Base-by-base conservation (phyloP, 108 stramenopile genomes). In the Fragilaria radians region DNA sequence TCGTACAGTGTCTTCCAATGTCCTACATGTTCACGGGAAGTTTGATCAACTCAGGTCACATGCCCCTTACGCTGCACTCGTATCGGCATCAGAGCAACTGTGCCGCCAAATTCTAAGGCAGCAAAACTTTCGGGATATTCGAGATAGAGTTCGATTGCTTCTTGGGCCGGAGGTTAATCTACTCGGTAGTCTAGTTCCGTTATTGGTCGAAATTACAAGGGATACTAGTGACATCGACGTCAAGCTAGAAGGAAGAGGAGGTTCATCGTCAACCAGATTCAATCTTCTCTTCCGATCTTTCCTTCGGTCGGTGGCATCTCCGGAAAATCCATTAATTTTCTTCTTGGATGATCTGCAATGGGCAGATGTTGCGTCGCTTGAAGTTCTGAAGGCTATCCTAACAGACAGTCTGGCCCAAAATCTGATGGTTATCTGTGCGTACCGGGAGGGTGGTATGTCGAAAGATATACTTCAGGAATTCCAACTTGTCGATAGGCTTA, bases 341-440 rank as follows among this genome's bases (percentile, higher is more conserved):
- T 74, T 85, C 62, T 28, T 77, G 29, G 80, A 81, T 56, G 83
- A 85, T 54, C 30, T 85, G 26, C 83, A 85, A 48, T 85, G 83
- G 83, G 75, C 78, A 3, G 83, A 85, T 65, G 34, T 56, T 9
- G 57, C 62, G 2, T 72, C 66, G 9, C 55, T 79, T 14, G 68
- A 77, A 25, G 24, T 86, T 49, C 33, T 82, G 18, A 22, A 57
- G 4, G 14, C 23, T 18, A 19, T 59, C 1, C 30, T 32, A 26
- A 26, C 24, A 2, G 46, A 21, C 19, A 4, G 5, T 47, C 4
- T 34, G 2, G 1, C 5, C 1, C n/a, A 57, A 33, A 19, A 32
- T 1, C 1, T 57, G 11, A 19, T 33, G 5, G 11, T 57, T 2
- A 3, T 57, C 1, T 22, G 31, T 19, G 28, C 55, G 3, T 57